Evolutionary conservation across 78 protist species (phyloP).

Genomic region (Bodo saltans): DNA sequence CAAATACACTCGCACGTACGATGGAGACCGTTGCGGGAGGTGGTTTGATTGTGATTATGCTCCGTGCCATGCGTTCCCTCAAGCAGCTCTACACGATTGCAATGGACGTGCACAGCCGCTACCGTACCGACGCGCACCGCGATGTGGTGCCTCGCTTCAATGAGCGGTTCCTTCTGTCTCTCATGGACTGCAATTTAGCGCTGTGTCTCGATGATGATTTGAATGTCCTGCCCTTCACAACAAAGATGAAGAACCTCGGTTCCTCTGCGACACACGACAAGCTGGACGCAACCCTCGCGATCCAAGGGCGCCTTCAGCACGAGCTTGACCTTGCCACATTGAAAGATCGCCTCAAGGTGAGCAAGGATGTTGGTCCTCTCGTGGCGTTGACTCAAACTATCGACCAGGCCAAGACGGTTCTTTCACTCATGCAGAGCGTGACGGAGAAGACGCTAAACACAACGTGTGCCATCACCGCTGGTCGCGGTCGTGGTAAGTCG

Average conservation of each 20-base stretch:
- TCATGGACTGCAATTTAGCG: conserved; percentile 61
- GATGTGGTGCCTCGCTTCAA: conserved; percentile 91
- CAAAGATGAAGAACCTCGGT: conserved; percentile 36
- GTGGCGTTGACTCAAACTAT: conserved; percentile 45
- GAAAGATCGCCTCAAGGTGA: conserved; percentile 53
- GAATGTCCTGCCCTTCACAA: conserved; percentile 87
- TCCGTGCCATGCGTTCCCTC: conserved; percentile 78
- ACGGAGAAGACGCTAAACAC: conserved; percentile 79
- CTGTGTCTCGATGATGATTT: conserved; percentile 89
- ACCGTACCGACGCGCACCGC: conserved; percentile 74
- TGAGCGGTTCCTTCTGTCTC: conserved; percentile 94
- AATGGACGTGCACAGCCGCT: conserved; percentile 94
- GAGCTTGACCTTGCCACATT: conserved; percentile 58
- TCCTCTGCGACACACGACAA: conserved; percentile 32
- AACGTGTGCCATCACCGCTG: conserved; percentile 94
- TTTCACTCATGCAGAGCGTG: conserved; percentile 80
- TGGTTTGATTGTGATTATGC: conserved; percentile 86
- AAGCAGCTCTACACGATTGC: conserved; percentile 80
- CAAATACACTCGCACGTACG: conserved; percentile 95
- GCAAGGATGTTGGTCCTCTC: conserved; percentile 66
- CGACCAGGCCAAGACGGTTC: conserved; percentile 81
- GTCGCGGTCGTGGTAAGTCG: conserved; percentile 98
- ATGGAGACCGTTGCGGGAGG: conserved; percentile 99
- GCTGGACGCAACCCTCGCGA: not conserved
- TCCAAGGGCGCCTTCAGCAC: conserved; percentile 1